phyloP scores from a whole-genome alignment of 495 filamentous ascomycete genomes.

The Aspergillus sclerotiicarbonarius region DNA sequence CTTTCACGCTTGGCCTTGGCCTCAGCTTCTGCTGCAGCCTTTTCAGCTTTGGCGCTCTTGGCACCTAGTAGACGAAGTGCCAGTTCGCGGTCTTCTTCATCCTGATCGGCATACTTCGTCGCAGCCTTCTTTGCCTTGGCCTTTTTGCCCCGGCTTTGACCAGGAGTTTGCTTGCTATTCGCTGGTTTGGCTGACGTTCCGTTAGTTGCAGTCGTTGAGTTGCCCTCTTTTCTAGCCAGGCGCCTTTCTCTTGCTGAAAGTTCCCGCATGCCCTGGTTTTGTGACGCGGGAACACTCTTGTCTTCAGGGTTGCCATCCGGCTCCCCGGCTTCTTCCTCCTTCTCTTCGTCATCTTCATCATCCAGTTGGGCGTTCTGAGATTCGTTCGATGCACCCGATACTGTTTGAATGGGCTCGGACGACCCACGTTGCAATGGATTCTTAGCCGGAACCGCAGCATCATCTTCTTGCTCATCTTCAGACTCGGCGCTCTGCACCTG shows the following conservation, averaged over 20 bases:
- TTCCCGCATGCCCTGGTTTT: conserved; percentile 34
- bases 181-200: conserved; percentile 10
- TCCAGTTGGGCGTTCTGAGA: conserved; percentile 31
- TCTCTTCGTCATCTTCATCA: conserved; percentile 25
- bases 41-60: conserved; percentile 53
- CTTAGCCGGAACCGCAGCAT: conserved; percentile 16
- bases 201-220: conserved; percentile 9
- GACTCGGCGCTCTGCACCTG: conserved; percentile 20
- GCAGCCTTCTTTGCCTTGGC: conserved; percentile 85
- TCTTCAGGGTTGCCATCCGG: conserved; percentile 18
- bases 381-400: conserved; percentile 28
- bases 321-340: conserved; percentile 17
- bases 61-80: conserved; percentile 82
- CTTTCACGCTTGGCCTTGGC: conserved; percentile 55
- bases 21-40: conserved; percentile 47
- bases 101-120: conserved; percentile 89
- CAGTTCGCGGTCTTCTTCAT: conserved; percentile 83
- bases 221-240: conserved; percentile 40
- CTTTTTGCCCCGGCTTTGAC: conserved; percentile 72
- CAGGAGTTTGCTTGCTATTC: conserved; percentile 27
- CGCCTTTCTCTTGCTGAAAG: conserved; percentile 52
- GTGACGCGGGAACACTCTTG: conserved; percentile 18
- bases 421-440: conserved; percentile 34
- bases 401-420: conserved; percentile 28
- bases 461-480: conserved; percentile 33